Evolutionary conservation across 768 basidiomycete genomes (phyloP).

Genomic region (Leucosporidium yakuticum): DNA sequence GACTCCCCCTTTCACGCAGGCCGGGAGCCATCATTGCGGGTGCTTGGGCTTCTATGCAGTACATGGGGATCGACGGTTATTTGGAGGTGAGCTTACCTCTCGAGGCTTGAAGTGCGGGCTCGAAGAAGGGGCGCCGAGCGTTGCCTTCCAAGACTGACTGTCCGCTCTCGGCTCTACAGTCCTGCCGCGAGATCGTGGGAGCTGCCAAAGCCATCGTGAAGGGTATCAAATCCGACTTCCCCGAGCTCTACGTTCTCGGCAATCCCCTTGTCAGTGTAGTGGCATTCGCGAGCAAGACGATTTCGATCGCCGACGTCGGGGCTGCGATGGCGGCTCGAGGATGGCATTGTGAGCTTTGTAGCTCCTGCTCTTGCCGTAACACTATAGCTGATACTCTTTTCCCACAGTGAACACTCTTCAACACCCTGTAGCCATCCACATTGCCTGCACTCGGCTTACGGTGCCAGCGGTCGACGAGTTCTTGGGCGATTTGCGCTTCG

Average conservation of each 20-base stretch:
- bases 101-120: no score
- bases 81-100: no score
- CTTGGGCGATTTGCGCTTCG: slow-evolving; percentile 73
- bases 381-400: no score
- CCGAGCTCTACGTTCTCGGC: slow-evolving; percentile 81
- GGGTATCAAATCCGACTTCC: slow-evolving; percentile 60
- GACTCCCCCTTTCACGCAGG: slow-evolving; percentile 45
- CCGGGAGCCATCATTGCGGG: slow-evolving; percentile 90
- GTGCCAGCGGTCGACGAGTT: slow-evolving; percentile 67
- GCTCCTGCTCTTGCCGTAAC: no score
- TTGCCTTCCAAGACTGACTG: no score
- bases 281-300: slow-evolving; percentile 66
- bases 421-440: slow-evolving; percentile 76
- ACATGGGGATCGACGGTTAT: slow-evolving; percentile 84
- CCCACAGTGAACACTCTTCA: slow-evolving; percentile 63
- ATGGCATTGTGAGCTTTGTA: no score
- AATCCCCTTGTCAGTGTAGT: slow-evolving; percentile 85
- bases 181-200: slow-evolving; percentile 73
- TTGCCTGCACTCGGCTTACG: slow-evolving; percentile 87
- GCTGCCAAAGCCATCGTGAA: slow-evolving; percentile 65
- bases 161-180: no score
- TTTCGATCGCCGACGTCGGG: slow-evolving; percentile 78
- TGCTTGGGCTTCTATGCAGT: slow-evolving; percentile 92
- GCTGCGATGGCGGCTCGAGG: slow-evolving; percentile 77
- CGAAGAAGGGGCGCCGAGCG: no score